Percentiles rank a stretch among this genome's conserved stretches.
phyloP scores from a whole-genome alignment of 306 rosid genomes.

The Aeschynomene evenia region DNA sequence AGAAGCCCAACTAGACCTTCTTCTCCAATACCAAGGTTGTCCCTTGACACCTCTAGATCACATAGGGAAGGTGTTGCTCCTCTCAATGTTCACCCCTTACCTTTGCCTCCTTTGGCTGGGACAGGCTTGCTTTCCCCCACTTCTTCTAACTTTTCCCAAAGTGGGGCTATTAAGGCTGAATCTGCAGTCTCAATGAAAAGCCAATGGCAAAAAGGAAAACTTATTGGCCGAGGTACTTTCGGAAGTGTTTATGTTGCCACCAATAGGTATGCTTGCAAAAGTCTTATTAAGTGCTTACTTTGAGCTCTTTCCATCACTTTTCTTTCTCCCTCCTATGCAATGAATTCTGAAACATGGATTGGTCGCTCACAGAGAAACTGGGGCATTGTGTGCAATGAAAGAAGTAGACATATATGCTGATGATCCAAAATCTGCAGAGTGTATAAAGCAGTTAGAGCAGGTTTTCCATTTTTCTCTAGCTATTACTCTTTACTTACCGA shows the following conservation, averaged over 20 bases:
- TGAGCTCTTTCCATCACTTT: slow-evolving; percentile 28
- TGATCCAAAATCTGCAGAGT: slow-evolving; percentile 90
- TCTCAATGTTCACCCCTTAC: slow-evolving; percentile 73
- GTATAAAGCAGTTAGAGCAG: slow-evolving; percentile 95
- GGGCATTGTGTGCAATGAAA: slow-evolving; percentile 99
- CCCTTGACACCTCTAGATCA: slow-evolving; percentile 36
- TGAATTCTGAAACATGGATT: slow-evolving; percentile 13
- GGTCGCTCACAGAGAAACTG: slow-evolving; percentile 59
- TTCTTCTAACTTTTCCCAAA: slow-evolving; percentile 34
- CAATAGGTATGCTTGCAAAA: slow-evolving; percentile 55
- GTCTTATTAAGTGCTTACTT: neutral
- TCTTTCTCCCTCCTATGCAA: neutral
- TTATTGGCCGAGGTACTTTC: slow-evolving; percentile 97
- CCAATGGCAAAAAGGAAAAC: slow-evolving; percentile 96
- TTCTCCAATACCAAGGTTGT: slow-evolving; percentile 48
- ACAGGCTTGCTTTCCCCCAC: slow-evolving; percentile 50
- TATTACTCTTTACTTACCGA: neutral
- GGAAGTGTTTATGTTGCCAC: slow-evolving; percentile 95
- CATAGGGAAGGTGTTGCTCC: slow-evolving; percentile 55
- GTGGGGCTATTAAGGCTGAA: slow-evolving; percentile 48
- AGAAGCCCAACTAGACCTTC: slow-evolving; percentile 53
- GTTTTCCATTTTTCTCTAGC: slow-evolving; percentile 34
- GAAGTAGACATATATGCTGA: slow-evolving; percentile 84
- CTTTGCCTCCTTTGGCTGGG: slow-evolving; percentile 89
- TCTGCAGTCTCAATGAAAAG: slow-evolving; percentile 54